Conservation (phyloP, 2,329 filamentous ascomycete species). For the Arthrobotrys sinensis region DNA sequence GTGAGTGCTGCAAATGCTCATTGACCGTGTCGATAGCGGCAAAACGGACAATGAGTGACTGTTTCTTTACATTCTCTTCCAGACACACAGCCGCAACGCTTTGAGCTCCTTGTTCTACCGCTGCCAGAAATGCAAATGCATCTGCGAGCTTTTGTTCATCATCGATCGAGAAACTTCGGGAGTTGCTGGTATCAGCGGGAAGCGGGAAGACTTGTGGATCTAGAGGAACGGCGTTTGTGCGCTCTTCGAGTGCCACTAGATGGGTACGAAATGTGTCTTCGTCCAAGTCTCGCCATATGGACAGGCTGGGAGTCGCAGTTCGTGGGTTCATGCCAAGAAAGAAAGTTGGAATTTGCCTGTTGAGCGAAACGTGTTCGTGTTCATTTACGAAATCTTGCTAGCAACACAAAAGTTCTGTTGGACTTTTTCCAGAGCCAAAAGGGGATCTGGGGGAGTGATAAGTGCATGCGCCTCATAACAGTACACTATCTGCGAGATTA, state of each 20-base stretch:
- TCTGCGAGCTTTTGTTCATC: constrained; percentile 65
- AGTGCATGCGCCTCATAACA: too few relatives aligned
- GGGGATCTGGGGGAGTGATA: too few relatives aligned
- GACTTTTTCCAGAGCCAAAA: too few relatives aligned
- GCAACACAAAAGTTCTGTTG: too few relatives aligned
- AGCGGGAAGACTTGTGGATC: constrained; percentile 57
- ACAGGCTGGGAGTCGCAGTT: constrained; percentile 16
- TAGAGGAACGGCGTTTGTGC: constrained; percentile 55
- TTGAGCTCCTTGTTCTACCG: constrained; percentile 64
- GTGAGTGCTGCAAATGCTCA: constrained; percentile 22
- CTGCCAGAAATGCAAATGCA: constrained; percentile 65
- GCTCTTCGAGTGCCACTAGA: constrained; percentile 36
- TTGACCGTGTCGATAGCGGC: constrained; percentile 60
- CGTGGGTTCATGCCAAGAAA: constrained; percentile 27
- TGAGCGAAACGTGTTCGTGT: background rate
- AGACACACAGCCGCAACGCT: constrained; percentile 65
- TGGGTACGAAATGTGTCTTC: constrained; percentile 42
- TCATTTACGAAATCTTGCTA: too few relatives aligned
- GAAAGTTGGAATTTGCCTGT: background rate
- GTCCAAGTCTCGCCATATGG: constrained; percentile 39
- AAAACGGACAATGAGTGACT: constrained; percentile 61
- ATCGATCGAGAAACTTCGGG: constrained; percentile 61
- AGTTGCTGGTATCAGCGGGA: constrained; percentile 13
- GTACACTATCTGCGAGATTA: too few relatives aligned
- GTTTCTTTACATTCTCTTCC: constrained; percentile 61